Evolutionary conservation across 1,284 basidiomycete genomes (phyloP).

Genomic region (Moesziomyces sp.): DNA sequence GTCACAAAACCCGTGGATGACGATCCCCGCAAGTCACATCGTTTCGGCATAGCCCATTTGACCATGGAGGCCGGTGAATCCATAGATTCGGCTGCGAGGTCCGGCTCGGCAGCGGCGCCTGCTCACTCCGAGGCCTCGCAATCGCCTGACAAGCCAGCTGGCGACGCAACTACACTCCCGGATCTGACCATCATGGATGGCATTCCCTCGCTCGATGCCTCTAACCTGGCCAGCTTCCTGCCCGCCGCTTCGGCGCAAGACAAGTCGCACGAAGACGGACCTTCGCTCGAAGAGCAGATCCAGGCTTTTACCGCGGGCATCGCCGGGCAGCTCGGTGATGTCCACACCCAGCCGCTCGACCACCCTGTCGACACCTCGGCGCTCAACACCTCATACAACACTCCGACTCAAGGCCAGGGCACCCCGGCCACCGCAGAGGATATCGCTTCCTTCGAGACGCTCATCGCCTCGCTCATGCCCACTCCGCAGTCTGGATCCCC

Average conservation of each 20-base stretch:
- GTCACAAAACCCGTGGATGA: not conserved
- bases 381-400: constrained; percentile 22
- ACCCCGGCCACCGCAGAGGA: constrained; percentile 45
- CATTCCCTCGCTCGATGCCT: constrained; percentile 28
- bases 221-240: constrained; percentile 25
- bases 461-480: constrained; percentile 48
- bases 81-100: constrained; percentile 23
- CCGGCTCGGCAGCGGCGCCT: not conserved
- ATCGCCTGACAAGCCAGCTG: not conserved
- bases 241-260: constrained; percentile 11
- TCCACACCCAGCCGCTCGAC: constrained; percentile 10
- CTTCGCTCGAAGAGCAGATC: constrained; percentile 37
- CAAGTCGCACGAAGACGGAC: constrained; percentile 3
- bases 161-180: not conserved
- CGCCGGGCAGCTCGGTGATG: constrained; percentile 22
- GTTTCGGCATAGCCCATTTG: constrained; percentile 10
- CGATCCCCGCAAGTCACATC: not conserved
- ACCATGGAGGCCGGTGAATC: constrained; percentile 49
- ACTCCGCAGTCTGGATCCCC: constrained; percentile 34
- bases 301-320: constrained; percentile 41
- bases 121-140: constrained; percentile 6
- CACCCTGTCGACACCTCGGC: constrained; percentile 23
- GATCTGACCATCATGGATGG: constrained; percentile 39
- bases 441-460: constrained; percentile 39
- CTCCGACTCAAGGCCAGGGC: constrained; percentile 33